These are phyloP conservation scores for Geum urbanum DNA, from an alignment of 306 rosid species.

Conservation along the genomic window DNA sequence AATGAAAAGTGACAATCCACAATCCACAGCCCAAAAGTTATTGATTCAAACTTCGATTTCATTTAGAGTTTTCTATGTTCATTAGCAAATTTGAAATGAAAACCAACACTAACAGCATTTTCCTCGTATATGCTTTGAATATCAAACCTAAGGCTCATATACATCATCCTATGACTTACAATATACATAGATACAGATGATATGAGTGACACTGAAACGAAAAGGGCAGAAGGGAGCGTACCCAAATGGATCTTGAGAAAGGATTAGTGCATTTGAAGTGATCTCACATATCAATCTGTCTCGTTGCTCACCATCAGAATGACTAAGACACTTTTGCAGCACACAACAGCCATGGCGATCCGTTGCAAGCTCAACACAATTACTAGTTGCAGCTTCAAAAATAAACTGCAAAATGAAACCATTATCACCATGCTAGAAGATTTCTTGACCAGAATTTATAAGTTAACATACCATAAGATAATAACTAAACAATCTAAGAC, in stretches of 20 bases:
- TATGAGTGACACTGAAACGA: not conserved
- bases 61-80: not conserved
- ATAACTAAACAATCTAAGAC: not conserved
- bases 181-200: not conserved
- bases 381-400: constrained; percentile 42
- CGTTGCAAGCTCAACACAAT: constrained; percentile 50
- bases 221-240: constrained; percentile 20
- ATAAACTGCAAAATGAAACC: constrained; percentile 41
- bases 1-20: constrained; percentile 9
- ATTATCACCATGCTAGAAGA: not conserved
- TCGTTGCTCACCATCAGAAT: constrained; percentile 36
- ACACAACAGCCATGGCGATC: constrained; percentile 66
- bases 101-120: not conserved
- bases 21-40: constrained; percentile 7
- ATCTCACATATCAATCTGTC: constrained; percentile 35
- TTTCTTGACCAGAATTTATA: not conserved
- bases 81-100: not conserved
- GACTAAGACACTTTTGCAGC: constrained; percentile 50
- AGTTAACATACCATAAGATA: not conserved
- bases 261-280: constrained; percentile 40
- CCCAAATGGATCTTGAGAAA: constrained; percentile 60
- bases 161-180: not conserved
- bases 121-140: not conserved
- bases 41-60: not conserved
- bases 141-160: not conserved